A percentile compares a stretch with the other conserved stretches of the same genome.
phyloP scores from a whole-genome alignment of 1,284 basidiomycete species.

The Tausonia pullulans region DNA sequence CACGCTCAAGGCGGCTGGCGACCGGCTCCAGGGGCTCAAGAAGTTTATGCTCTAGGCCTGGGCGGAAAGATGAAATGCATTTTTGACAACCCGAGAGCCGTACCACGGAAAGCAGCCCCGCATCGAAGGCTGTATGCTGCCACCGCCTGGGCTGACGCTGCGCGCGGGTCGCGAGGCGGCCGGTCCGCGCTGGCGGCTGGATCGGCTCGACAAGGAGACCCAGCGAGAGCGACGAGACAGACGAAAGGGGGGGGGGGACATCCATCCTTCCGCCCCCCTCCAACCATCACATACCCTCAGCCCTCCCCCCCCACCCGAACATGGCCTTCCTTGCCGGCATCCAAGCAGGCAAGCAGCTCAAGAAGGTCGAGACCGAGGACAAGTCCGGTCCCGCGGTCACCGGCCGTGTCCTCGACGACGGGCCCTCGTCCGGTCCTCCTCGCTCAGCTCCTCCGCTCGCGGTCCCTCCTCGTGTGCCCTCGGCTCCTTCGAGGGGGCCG shows the following conservation, averaged over 20 bases:
- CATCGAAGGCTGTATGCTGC: too few species aligned
- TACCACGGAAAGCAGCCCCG: too few species aligned
- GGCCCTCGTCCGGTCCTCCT: slow-evolving; percentile 8
- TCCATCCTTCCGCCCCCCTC: too few species aligned
- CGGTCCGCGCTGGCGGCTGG: too few species aligned
- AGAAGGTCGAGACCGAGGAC: slow-evolving; percentile 71
- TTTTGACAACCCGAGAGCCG: too few species aligned
- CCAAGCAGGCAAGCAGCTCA: slow-evolving; percentile 57
- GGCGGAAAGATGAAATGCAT: too few species aligned
- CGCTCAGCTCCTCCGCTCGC: not conserved
- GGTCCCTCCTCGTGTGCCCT: not conserved
- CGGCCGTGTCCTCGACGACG: slow-evolving; percentile 16
- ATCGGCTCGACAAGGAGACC: too few species aligned
- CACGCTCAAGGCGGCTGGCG: slow-evolving; percentile 57
- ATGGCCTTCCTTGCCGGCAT: slow-evolving; percentile 16
- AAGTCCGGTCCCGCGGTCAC: slow-evolving; percentile 61
- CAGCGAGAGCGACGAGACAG: too few species aligned
- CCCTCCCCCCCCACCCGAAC: not conserved
- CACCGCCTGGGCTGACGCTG: too few species aligned
- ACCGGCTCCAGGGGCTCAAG: slow-evolving; percentile 55
- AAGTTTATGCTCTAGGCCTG: slow-evolving; percentile 34
- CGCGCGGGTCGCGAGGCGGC: too few species aligned
- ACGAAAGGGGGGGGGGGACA: too few species aligned
- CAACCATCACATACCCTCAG: too few species aligned
- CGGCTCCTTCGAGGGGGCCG: not conserved